Percentiles rank a stretch among this genome's conserved stretches.
These are phyloP conservation scores for Eimeria necatrix DNA, from an alignment of 169 alveolate species.

Conservation along the genomic window DNA sequence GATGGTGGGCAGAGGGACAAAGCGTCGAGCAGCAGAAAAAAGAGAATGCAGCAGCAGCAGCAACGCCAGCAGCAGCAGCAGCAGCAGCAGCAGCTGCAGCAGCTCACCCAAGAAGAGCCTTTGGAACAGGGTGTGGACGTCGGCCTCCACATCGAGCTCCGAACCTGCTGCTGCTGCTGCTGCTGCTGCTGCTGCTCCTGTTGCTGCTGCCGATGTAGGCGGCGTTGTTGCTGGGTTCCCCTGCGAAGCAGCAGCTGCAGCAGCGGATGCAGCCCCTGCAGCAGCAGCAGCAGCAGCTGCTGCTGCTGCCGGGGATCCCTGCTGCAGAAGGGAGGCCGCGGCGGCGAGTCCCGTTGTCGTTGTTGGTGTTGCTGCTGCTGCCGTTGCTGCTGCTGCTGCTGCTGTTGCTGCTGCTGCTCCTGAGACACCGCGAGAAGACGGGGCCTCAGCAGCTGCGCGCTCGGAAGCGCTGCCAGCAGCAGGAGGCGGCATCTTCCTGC, in stretches of 20 bases:
- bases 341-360: too few relatives aligned
- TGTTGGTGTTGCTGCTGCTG: background rate
- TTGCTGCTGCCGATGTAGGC: background rate
- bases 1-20: background rate
- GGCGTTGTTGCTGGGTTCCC: too few relatives aligned
- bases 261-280: background rate
- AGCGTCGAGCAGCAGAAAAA: background rate
- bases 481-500: slow-evolving; percentile 37
- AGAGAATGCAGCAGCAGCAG: background rate
- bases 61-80: background rate
- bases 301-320: background rate
- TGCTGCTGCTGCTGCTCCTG: slow-evolving; percentile 10
- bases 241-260: too few relatives aligned
- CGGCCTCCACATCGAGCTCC: slow-evolving; percentile 39
- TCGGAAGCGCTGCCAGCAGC: slow-evolving; percentile 24
- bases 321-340: background rate
- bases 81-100: background rate
- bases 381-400: background rate
- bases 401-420: background rate
- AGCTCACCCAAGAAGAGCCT: slow-evolving; percentile 24
- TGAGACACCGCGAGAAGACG: background rate
- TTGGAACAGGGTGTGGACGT: slow-evolving; percentile 30
- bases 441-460: slow-evolving; percentile 9
- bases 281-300: too few relatives aligned
- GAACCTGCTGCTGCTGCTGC: slow-evolving; percentile 14